Conservation (phyloP, 2,329 filamentous ascomycete species). For the Lecanicillium sp. region DNA sequence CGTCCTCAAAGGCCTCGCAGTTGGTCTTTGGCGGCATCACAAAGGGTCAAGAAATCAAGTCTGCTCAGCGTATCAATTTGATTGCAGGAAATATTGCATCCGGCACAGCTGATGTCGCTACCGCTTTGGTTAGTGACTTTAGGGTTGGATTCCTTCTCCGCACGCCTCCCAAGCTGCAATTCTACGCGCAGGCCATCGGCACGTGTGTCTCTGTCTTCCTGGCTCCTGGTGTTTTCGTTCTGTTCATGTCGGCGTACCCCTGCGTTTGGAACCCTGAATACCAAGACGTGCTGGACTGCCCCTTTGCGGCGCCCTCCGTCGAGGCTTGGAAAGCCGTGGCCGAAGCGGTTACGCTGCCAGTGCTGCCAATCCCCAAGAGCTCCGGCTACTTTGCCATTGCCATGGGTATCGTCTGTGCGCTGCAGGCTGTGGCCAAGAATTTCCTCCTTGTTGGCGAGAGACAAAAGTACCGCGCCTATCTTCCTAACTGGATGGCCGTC, state of each 20-base stretch:
- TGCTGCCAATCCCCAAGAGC: slow-evolving; percentile 46
- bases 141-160: slow-evolving; percentile 59
- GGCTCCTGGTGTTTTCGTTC: slow-evolving; percentile 58
- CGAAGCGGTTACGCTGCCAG: slow-evolving; percentile 49
- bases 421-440: slow-evolving; percentile 46
- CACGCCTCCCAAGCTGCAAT: slow-evolving; percentile 58
- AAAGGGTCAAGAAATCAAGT: slow-evolving; percentile 36
- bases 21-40: slow-evolving; percentile 60
- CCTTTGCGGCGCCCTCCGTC: slow-evolving; percentile 56
- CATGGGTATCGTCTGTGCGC: slow-evolving; percentile 41
- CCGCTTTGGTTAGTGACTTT: slow-evolving; percentile 54
- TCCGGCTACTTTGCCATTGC: slow-evolving; percentile 50
- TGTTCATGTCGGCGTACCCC: slow-evolving; percentile 61
- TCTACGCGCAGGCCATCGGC: slow-evolving; percentile 56
- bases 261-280: slow-evolving; percentile 48
- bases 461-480: slow-evolving; percentile 47
- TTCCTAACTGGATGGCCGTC: slow-evolving; percentile 57
- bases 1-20: slow-evolving; percentile 55
- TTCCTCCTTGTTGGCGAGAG: slow-evolving; percentile 43
- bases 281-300: slow-evolving; percentile 39
- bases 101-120: slow-evolving; percentile 48
- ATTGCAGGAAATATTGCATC: slow-evolving; percentile 52
- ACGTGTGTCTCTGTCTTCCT: slow-evolving; percentile 57
- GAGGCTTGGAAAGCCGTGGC: slow-evolving; percentile 60
- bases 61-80: slow-evolving; percentile 58